Percentiles rank a stretch among this genome's conserved stretches.
These are phyloP conservation scores for Pelargonium citronellum DNA, from an alignment of 441 rosid genomes.

Conservation along the genomic window DNA sequence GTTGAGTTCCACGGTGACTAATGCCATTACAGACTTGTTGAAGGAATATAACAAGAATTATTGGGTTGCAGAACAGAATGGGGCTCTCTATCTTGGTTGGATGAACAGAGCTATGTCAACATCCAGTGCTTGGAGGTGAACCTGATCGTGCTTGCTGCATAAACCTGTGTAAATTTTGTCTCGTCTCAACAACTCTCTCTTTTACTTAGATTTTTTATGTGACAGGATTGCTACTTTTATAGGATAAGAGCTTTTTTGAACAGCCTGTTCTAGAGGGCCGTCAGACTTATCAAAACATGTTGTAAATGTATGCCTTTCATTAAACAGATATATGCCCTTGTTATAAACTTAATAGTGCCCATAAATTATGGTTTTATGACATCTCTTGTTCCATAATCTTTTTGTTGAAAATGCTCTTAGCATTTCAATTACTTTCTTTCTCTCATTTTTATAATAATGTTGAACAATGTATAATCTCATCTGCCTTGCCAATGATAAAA, in stretches of 20 bases:
- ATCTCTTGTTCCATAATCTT: too few relatives aligned
- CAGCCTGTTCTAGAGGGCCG: background rate
- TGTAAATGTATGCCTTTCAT: background rate
- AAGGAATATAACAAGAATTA: constrained; percentile 38
- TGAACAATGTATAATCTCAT: too few relatives aligned
- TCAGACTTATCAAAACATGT: background rate
- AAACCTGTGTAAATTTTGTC: constrained; percentile 27
- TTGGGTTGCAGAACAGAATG: constrained; percentile 37
- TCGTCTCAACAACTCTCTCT: background rate
- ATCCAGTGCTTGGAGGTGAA: constrained; percentile 64
- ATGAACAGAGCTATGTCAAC: constrained; percentile 46
- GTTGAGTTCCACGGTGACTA: constrained; percentile 28
- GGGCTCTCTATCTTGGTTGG: constrained; percentile 56
- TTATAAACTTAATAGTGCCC: too few relatives aligned
- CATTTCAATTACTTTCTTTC: too few relatives aligned
- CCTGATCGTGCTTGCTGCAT: background rate
- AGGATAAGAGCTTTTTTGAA: background rate
- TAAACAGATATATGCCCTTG: too few relatives aligned
- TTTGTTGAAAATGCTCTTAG: too few relatives aligned
- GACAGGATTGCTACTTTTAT: constrained; percentile 4
- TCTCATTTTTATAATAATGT: too few relatives aligned
- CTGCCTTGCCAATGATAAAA: too few relatives aligned
- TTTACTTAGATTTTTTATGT: background rate
- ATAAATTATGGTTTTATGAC: too few relatives aligned
- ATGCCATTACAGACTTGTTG: constrained; percentile 29